A percentile compares a stretch with the other conserved stretches of the same genome.
Evolutionary conservation across 768 basidiomycete genomes (phyloP).

Genomic region (Mycena indigotica): DNA sequence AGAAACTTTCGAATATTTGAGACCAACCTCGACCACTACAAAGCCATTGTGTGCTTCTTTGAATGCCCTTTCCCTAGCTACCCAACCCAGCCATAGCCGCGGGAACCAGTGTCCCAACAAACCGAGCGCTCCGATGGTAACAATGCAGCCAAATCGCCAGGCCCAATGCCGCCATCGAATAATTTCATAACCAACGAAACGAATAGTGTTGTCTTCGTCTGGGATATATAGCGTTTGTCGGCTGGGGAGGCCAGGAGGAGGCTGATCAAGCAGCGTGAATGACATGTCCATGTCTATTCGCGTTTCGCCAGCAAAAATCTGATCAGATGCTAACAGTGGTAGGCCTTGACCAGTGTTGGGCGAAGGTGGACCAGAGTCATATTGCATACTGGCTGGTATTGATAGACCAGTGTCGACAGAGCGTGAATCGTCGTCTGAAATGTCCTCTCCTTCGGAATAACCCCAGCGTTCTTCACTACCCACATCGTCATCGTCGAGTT

Average conservation of each 20-base stretch:
- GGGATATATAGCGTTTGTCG: constrained; percentile 82
- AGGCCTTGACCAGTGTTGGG: constrained; percentile 54
- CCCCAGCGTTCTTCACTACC: constrained; percentile 77
- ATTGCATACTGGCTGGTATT: constrained; percentile 63
- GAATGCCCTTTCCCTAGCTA: constrained; percentile 82
- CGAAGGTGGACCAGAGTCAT: constrained; percentile 71
- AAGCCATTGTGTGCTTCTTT: constrained; percentile 68
- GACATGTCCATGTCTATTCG: constrained; percentile 79
- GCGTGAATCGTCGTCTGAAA: constrained; percentile 42
- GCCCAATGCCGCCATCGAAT: constrained; percentile 59
- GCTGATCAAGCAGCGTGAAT: constrained; percentile 64
- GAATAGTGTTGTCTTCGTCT: constrained; percentile 88
- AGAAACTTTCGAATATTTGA: constrained; percentile 3
- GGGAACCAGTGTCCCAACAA: constrained; percentile 95
- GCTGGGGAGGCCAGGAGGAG: constrained; percentile 80
- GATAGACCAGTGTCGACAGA: constrained; percentile 45
- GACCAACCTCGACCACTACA: constrained; percentile 85
- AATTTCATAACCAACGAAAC: constrained; percentile 84
- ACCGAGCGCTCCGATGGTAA: constrained; percentile 71
- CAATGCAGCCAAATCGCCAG: constrained; percentile 72
- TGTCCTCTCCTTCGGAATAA: constrained; percentile 82
- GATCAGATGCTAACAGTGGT: constrained; percentile 72
- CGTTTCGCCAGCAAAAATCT: constrained; percentile 80
- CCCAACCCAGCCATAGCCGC: constrained; percentile 85
- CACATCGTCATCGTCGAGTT: constrained; percentile 57